A percentile compares a stretch with the other conserved stretches of the same genome.
These are phyloP conservation scores for Hypericum androsaemum DNA, from an alignment of 345 rosid genomes.

Conservation along the genomic window DNA sequence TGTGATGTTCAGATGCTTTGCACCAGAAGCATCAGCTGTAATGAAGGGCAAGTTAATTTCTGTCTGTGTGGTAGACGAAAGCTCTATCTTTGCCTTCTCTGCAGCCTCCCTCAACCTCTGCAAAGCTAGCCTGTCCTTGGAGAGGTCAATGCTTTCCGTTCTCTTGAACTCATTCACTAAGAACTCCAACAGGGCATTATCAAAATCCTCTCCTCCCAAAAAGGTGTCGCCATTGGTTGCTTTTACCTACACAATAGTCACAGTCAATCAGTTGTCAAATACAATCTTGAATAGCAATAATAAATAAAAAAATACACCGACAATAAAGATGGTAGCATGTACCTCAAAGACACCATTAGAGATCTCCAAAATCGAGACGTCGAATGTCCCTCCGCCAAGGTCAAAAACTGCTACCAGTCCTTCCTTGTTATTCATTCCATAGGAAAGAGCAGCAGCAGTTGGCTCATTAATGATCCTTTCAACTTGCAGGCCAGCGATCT, in stretches of 20 bases:
- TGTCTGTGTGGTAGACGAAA: conserved; percentile 29
- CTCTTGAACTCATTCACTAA: conserved; percentile 23
- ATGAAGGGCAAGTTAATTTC: conserved; percentile 31
- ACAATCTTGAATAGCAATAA: not conserved
- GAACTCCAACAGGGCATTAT: conserved; percentile 22
- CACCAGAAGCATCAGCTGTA: conserved; percentile 28
- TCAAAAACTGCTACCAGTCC: conserved; percentile 32
- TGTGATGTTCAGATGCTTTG: conserved; percentile 24
- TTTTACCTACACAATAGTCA: conserved; percentile 17
- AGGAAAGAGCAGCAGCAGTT: conserved; percentile 35
- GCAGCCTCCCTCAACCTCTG: conserved; percentile 34
- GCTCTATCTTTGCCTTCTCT: conserved; percentile 33
- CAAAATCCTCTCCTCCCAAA: conserved; percentile 32
- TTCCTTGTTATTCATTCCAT: conserved; percentile 31
- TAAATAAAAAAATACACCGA: not conserved
- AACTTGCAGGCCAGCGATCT: conserved; percentile 28
- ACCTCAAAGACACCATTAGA: conserved; percentile 36
- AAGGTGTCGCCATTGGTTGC: conserved; percentile 33
- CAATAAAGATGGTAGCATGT: not conserved
- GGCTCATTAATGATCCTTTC: conserved; percentile 32
- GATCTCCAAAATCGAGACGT: conserved; percentile 27
- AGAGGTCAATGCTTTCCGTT: conserved; percentile 25
- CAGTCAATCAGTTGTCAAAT: not conserved
- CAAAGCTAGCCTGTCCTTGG: conserved; percentile 27
- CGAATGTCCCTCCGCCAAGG: conserved; percentile 30